A percentile compares a stretch with the other conserved stretches of the same genome.
These are phyloP conservation scores for Macaranga tanarius DNA, from an alignment of 441 rosid genomes.

Conservation along the genomic window DNA sequence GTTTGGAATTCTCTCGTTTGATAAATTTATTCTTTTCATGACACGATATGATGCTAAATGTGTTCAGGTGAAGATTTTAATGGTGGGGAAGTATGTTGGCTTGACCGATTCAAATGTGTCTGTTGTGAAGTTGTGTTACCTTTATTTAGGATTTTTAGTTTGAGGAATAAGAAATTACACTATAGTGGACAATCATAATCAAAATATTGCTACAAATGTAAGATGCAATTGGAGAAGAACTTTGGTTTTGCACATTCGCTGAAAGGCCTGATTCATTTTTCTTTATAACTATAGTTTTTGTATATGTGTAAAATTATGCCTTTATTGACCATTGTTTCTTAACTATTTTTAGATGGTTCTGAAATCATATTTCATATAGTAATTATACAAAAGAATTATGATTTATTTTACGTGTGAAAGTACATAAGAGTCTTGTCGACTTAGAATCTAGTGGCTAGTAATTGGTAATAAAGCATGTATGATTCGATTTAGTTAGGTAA, in stretches of 20 bases:
- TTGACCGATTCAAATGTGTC: slow-evolving; percentile 82
- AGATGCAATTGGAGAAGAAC: neutral
- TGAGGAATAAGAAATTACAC: neutral
- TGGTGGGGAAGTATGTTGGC: slow-evolving; percentile 89
- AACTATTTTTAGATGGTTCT: slow-evolving; percentile 1
- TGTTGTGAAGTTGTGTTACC: slow-evolving; percentile 63
- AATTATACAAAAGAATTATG: neutral
- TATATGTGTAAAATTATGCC: slow-evolving; percentile 3
- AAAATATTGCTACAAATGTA: neutral
- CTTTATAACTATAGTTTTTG: neutral
- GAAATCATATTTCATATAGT: neutral
- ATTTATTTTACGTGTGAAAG: neutral
- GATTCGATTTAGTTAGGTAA: neutral
- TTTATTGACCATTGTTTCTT: neutral
- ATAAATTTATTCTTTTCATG: slow-evolving; percentile 14
- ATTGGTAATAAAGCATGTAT: neutral
- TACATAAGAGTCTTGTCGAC: neutral
- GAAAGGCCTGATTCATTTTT: neutral
- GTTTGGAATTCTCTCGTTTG: slow-evolving; percentile 8
- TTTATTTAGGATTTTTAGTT: slow-evolving; percentile 8
- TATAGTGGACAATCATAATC: neutral
- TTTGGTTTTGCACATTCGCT: neutral
- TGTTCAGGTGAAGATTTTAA: slow-evolving; percentile 68
- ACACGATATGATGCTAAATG: slow-evolving; percentile 17
- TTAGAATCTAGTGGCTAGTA: neutral